A percentile compares a stretch with the other conserved stretches of the same genome.
These are phyloP conservation scores for Gracilaria gracilis DNA, from an alignment of 23 red algal species.

Conservation along the genomic window DNA sequence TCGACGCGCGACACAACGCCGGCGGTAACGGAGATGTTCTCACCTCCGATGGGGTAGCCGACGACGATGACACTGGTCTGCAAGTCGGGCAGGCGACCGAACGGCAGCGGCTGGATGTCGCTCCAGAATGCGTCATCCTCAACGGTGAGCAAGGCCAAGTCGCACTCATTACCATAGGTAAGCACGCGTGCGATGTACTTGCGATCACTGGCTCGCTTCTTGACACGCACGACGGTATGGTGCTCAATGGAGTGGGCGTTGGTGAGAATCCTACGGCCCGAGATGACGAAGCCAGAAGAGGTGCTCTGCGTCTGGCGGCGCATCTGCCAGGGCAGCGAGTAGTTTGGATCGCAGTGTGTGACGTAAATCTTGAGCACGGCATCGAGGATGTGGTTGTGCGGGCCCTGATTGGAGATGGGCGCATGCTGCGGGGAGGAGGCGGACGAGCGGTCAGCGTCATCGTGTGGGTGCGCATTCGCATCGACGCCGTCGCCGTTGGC, in stretches of 20 bases:
- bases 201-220: conserved; percentile 79
- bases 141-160: conserved; percentile 93
- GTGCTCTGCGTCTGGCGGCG: conserved; percentile 79
- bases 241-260: conserved; percentile 90
- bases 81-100: conserved; percentile 50
- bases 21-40: conserved; percentile 84
- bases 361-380: conserved; percentile 87
- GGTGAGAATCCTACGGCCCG: conserved; percentile 78
- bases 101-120: conserved; percentile 30
- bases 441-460: neutral
- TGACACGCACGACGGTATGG: conserved; percentile 93
- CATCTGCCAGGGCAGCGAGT: conserved; percentile 92
- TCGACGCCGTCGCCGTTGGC: neutral
- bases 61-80: conserved; percentile 80
- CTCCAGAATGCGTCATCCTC: conserved; percentile 83
- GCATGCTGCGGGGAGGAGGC: neutral
- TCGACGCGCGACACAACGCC: conserved; percentile 91
- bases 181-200: conserved; percentile 80
- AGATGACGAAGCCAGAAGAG: conserved; percentile 87
- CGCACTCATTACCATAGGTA: conserved; percentile 91
- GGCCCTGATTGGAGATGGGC: conserved; percentile 18
- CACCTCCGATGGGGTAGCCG: conserved; percentile 92
- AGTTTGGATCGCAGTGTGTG: conserved; percentile 85
- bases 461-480: neutral
- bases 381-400: conserved; percentile 38